phyloP scores from a whole-genome alignment of 345 rosid genomes.

The Viola odorata region DNA sequence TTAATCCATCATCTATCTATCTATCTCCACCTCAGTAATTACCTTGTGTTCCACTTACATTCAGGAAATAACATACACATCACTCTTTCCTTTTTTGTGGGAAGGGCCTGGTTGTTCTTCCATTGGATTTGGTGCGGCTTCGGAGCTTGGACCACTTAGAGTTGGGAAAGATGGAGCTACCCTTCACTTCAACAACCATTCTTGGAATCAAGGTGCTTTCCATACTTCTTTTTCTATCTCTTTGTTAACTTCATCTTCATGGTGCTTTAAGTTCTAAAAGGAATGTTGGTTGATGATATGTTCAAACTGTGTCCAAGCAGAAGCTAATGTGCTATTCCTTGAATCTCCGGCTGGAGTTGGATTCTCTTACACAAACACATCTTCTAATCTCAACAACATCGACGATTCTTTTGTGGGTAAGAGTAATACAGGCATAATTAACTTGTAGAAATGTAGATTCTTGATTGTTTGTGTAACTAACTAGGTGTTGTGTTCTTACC shows the following conservation, averaged over 20 bases:
- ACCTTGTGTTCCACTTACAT: too few species aligned
- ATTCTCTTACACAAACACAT: conserved; percentile 60
- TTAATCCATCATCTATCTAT: not conserved
- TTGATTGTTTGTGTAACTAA: not conserved
- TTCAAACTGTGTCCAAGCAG: conserved; percentile 20
- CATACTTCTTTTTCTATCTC: not conserved
- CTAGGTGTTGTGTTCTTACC: not conserved
- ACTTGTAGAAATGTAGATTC: not conserved
- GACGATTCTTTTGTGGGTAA: conserved; percentile 57
- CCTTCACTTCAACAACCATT: conserved; percentile 38
- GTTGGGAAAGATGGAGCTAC: conserved; percentile 39
- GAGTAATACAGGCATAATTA: conserved; percentile 20
- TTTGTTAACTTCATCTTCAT: not conserved
- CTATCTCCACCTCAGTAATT: not conserved
- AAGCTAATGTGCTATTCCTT: conserved; percentile 54
- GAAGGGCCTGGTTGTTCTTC: conserved; percentile 70
- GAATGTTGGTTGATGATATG: not conserved
- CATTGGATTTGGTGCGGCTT: conserved; percentile 61
- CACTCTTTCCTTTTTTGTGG: not conserved
- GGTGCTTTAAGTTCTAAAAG: not conserved
- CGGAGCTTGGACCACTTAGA: conserved; percentile 55
- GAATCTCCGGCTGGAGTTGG: conserved; percentile 72
- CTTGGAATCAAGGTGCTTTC: conserved; percentile 55
- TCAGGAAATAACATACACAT: too few species aligned
- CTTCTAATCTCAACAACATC: conserved; percentile 40